Conservation (phyloP, 2,329 filamentous ascomycete genomes). For the Spiromastix sp. region DNA sequence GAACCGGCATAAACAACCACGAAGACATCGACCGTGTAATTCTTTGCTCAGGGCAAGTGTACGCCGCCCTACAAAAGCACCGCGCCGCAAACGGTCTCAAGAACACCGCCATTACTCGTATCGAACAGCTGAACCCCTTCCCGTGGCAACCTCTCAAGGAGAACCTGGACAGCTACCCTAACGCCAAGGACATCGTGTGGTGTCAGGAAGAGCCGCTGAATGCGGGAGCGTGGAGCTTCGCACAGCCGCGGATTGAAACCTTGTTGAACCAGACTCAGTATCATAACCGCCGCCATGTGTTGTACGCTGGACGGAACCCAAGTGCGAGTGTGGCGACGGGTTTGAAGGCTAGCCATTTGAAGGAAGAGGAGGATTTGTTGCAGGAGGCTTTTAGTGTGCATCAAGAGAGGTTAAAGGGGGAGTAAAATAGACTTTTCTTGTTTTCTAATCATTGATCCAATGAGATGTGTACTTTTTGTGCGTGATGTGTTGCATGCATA, state of each 20-base stretch:
- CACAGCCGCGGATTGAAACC: slow-evolving; percentile 95
- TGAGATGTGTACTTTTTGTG: too few species aligned
- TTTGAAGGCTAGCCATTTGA: slow-evolving; percentile 74
- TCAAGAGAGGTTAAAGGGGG: slow-evolving; percentile 58
- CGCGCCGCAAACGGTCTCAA: slow-evolving; percentile 77
- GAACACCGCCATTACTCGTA: slow-evolving; percentile 84
- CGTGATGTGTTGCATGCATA: too few species aligned
- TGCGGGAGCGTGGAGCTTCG: slow-evolving; percentile 91
- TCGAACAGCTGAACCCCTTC: slow-evolving; percentile 98
- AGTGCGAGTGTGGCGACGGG: slow-evolving; percentile 92
- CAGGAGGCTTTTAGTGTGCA: slow-evolving; percentile 52
- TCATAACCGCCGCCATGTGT: slow-evolving; percentile 86
- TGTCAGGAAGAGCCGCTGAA: slow-evolving; percentile 96
- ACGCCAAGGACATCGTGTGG: slow-evolving; percentile 96
- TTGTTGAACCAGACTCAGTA: slow-evolving; percentile 85
- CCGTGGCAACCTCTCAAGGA: slow-evolving; percentile 95
- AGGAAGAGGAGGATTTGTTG: slow-evolving; percentile 83
- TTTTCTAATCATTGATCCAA: too few species aligned
- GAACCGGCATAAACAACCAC: slow-evolving; percentile 60
- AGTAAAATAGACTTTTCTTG: slow-evolving; percentile 26
- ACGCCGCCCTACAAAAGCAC: slow-evolving; percentile 80
- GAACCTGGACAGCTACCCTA: slow-evolving; percentile 93
- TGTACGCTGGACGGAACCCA: slow-evolving; percentile 91
- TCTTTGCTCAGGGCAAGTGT: slow-evolving; percentile 91
- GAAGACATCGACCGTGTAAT: slow-evolving; percentile 91